A percentile compares a stretch with the other conserved stretches of the same genome.
Evolutionary conservation across 2,329 filamentous ascomycete genomes (phyloP).

Genomic region (Monosporascus ibericus): DNA sequence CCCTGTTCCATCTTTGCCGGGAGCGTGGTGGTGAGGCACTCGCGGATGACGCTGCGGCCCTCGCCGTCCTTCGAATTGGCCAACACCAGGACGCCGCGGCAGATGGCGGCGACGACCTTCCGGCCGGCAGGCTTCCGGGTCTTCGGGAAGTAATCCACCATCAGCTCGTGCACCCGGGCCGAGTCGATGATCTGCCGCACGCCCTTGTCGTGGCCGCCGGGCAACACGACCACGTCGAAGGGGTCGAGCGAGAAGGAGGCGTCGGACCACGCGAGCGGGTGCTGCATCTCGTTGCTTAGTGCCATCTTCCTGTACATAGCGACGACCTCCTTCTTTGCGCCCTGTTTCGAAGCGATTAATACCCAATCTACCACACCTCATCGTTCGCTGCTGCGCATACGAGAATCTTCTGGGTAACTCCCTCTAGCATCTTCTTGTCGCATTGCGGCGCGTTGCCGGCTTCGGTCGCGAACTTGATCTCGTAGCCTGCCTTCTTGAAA

Average conservation of each 20-base stretch:
- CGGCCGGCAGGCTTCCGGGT: slow-evolving; percentile 36
- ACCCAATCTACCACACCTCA: neutral
- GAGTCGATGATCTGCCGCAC: slow-evolving; percentile 47
- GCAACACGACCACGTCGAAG: slow-evolving; percentile 44
- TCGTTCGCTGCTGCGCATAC: slow-evolving; percentile 21
- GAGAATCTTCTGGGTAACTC: slow-evolving; percentile 42
- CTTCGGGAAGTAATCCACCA: slow-evolving; percentile 41
- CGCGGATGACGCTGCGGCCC: slow-evolving; percentile 40
- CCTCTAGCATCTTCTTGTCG: slow-evolving; percentile 43
- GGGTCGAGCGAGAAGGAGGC: slow-evolving; percentile 36
- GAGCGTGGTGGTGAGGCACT: slow-evolving; percentile 42
- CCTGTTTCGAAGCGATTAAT: slow-evolving; percentile 22
- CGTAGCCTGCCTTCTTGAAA: slow-evolving; percentile 42
- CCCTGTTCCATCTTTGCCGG: slow-evolving; percentile 42
- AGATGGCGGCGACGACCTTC: slow-evolving; percentile 42
- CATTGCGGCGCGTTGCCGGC: slow-evolving; percentile 39
- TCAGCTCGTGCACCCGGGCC: slow-evolving; percentile 33
- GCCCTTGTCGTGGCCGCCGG: slow-evolving; percentile 47
- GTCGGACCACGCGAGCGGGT: slow-evolving; percentile 39
- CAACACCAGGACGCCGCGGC: slow-evolving; percentile 47
- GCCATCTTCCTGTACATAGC: slow-evolving; percentile 38
- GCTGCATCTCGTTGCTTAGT: slow-evolving; percentile 32
- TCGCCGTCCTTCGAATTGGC: slow-evolving; percentile 33
- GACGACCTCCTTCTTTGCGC: slow-evolving; percentile 36
- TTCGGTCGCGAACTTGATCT: slow-evolving; percentile 45